Base-by-base conservation (phyloP, 495 filamentous ascomycete species). In the Thermochaetoides thermophila region DNA sequence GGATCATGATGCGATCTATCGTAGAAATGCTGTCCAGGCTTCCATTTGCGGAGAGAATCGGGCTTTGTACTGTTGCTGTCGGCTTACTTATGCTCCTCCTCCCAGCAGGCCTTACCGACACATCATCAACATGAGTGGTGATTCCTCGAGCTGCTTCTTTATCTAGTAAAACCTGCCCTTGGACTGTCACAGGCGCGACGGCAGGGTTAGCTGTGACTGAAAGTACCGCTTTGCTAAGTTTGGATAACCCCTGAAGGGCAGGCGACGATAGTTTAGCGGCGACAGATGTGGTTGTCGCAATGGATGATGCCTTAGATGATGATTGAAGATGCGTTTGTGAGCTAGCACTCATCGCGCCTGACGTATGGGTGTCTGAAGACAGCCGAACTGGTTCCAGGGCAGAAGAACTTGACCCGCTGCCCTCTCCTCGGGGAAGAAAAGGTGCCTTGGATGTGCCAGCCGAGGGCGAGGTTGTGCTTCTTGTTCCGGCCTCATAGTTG, bases 141-240 rank as follows among this genome's bases (percentile, higher is more conserved):
- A 52, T 50, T 15, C 39, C 52, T 13, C 56, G 60, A 8, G 56
- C 29, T 5, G 42, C 42, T 21, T 73, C 68, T 47, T 61, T 69
- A 25, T 55, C 49, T 28, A n/a, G n/a, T n/a, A n/a, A n/a, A n/a
- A 46, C 36, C 26, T 71, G 52, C 13, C 64, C 71, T 42, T 57
- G 74, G 16, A 69, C 65, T 44, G 72, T 67, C 11, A 74, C 47
- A 17, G 76, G 66, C 8, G 66, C 71, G 23, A 76, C 48, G 13
- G 47, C 46, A 18, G 54, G 46, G 27, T 34, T 40, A 20, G 37
- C 27, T 5, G 46, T 32, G n/a, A 34, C 34, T 5, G 50, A 10
- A 7, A 22, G 27, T 9, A 53, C 46, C 36, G 57, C 44, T 19
- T 57, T 62, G 15, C 57, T 53, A 42, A 67, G 68, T 22, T 63